Evolutionary conservation across 441 rosid species (phyloP), one percentile per base, ranked within the genome.

Genomic region (Heliophila coronopifolia): DNA sequence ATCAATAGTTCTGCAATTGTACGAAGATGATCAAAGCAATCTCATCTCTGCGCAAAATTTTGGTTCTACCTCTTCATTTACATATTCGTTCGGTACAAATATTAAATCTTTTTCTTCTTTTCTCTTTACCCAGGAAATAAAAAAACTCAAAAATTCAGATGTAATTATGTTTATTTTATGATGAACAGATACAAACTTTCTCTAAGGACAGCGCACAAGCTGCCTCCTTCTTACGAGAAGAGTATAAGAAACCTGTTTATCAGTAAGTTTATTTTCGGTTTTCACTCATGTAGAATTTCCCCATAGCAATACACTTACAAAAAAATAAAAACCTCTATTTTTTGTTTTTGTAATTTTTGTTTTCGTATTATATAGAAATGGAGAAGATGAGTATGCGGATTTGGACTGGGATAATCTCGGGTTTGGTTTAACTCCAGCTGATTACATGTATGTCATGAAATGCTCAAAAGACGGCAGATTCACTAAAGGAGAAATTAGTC

Each of bases 331-430:
- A 13, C 32, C 45, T 54, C 33, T 54, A 39, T 46, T 61, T 64
- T 19, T 13, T 13, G 20, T 20, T 1, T 42, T 9, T n/a, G n/a
- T n/a, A n/a, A 4, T 35, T 43, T 34, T 28, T 20, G 23, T 20
- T 2, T 22, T 15, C 7, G 49, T 35, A 45, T 22, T 6, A 11
- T 14, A 37, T 58, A 58, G 20, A 10, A 28, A 19, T 45, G 61
- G 79, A 13, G 79, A 71, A 5, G 83, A 77, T 52, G 84, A 79
- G 57, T 78, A 75, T 55, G 90, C 76, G 18, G 80, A 82, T 24
- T 43, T 80, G 71, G 94, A 91, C 14, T 91, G 94, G 94, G 94
- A 86, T 46, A 82, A 76, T 47, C 87, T 91, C n/a, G 88, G 96
- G 40, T 91, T 91, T 37, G 64, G 80, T 36, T 36, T 79, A 43